A percentile compares a stretch with the other conserved stretches of the same genome.
These are phyloP conservation scores for Myxozyma monticola DNA, from an alignment of 805 yeast genomes.

Conservation along the genomic window DNA sequence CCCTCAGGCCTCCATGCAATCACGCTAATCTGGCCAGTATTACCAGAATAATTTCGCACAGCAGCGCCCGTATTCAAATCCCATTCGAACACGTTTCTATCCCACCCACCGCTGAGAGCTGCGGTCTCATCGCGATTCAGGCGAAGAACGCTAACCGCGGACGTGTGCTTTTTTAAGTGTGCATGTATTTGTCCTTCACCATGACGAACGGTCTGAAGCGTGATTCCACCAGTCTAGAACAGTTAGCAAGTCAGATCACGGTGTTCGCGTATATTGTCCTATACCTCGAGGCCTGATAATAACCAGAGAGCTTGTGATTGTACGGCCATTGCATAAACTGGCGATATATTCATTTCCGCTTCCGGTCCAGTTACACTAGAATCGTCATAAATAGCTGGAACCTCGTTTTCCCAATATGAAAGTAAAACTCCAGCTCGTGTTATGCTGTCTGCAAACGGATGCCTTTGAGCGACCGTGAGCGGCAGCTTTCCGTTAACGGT, in stretches of 20 bases:
- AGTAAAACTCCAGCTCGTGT: slow-evolving; percentile 78
- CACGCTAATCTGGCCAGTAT: slow-evolving; percentile 77
- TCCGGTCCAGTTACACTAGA: slow-evolving; percentile 9
- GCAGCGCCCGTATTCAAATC: slow-evolving; percentile 74
- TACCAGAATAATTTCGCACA: slow-evolving; percentile 51
- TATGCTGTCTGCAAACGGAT: slow-evolving; percentile 81
- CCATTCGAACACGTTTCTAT: slow-evolving; percentile 75
- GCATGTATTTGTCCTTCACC: slow-evolving; percentile 80
- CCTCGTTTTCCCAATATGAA: slow-evolving; percentile 96
- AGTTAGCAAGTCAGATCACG: not conserved
- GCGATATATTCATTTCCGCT: slow-evolving; percentile 53
- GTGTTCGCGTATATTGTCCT: not conserved
- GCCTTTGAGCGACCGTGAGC: slow-evolving; percentile 86
- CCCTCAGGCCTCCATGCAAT: slow-evolving; percentile 54
- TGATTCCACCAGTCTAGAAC: slow-evolving; percentile 73
- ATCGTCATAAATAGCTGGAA: slow-evolving; percentile 49
- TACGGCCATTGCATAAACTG: slow-evolving; percentile 84
- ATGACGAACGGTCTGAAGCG: slow-evolving; percentile 77
- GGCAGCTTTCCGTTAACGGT: slow-evolving; percentile 86
- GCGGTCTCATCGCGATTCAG: slow-evolving; percentile 61
- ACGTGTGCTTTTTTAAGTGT: slow-evolving; percentile 69
- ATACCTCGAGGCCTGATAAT: slow-evolving; percentile 64
- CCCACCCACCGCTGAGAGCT: slow-evolving; percentile 89
- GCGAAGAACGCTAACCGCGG: slow-evolving; percentile 70
- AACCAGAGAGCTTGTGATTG: slow-evolving; percentile 84